Percentiles rank a stretch among this genome's conserved stretches.
phyloP scores from a whole-genome alignment of 2,329 filamentous ascomycete species.

The Colletotrichum navitas region DNA sequence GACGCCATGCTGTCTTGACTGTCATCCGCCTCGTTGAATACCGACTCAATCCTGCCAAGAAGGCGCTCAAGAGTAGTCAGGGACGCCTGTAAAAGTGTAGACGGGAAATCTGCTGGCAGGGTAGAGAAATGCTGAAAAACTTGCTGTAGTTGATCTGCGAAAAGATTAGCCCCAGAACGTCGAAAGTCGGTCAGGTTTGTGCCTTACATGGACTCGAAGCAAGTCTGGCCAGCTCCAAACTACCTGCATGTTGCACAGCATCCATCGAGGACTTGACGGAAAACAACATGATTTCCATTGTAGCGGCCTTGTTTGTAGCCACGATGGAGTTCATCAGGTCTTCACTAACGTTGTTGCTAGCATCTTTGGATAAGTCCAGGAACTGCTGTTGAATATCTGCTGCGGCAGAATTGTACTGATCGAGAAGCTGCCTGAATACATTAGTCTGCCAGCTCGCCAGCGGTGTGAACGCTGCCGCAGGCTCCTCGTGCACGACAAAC shows the following conservation, averaged over 20 bases:
- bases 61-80: conserved; percentile 63
- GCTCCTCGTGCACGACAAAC: conserved; percentile 61
- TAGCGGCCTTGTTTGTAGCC: conserved; percentile 63
- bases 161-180: conserved; percentile 39
- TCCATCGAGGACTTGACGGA: conserved; percentile 64
- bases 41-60: conserved; percentile 57
- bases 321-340: conserved; percentile 64
- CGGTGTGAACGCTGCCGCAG: conserved; percentile 63
- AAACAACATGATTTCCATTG: conserved; percentile 65
- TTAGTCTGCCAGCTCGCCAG: conserved; percentile 64
- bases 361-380: conserved; percentile 61
- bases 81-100: conserved; percentile 59
- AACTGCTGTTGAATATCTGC: conserved; percentile 69
- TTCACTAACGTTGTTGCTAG: conserved; percentile 56
- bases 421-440: conserved; percentile 68
- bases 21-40: conserved; percentile 55
- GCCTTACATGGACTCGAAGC: conserved; percentile 60
- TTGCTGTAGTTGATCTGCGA: conserved; percentile 61
- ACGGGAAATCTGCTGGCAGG: conserved; percentile 59
- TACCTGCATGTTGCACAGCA: conserved; percentile 61
- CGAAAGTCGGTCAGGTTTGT: not conserved
- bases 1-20: conserved; percentile 54
- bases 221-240: conserved; percentile 62
- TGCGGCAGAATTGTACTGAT: conserved; percentile 69
- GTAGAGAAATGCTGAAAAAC: conserved; percentile 63